These are phyloP conservation scores for Yamadazyma endophytica DNA, from an alignment of 805 yeast species.

Conservation along the genomic window DNA sequence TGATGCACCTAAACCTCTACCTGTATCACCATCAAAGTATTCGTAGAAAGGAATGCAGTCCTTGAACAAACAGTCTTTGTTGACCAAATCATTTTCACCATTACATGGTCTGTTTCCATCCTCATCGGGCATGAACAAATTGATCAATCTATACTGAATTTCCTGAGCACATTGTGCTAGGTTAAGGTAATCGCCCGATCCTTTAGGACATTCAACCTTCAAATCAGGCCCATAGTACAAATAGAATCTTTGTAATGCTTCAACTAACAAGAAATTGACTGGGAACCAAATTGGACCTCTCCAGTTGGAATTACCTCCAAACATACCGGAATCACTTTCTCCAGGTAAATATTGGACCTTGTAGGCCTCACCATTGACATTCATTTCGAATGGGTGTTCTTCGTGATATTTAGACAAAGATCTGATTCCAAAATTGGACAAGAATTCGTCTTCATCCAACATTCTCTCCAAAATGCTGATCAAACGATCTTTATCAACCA, in stretches of 20 bases:
- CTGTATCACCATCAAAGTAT: slow-evolving; percentile 91
- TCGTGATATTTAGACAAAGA: slow-evolving; percentile 85
- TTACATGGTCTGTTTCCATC: slow-evolving; percentile 73
- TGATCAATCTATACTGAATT: slow-evolving; percentile 79
- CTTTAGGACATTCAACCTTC: slow-evolving; percentile 84
- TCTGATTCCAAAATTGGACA: slow-evolving; percentile 81
- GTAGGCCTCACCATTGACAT: slow-evolving; percentile 71
- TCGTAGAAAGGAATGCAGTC: slow-evolving; percentile 80
- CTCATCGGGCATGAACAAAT: slow-evolving; percentile 66
- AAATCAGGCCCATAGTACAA: slow-evolving; percentile 83
- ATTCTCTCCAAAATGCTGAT: slow-evolving; percentile 62
- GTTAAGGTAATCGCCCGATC: slow-evolving; percentile 71
- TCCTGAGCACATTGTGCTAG: slow-evolving; percentile 90
- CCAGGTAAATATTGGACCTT: slow-evolving; percentile 77
- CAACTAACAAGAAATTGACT: slow-evolving; percentile 78
- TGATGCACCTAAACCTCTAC: slow-evolving; percentile 88
- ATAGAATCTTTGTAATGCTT: slow-evolving; percentile 81
- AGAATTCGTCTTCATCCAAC: slow-evolving; percentile 83
- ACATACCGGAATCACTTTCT: slow-evolving; percentile 87
- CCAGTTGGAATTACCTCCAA: slow-evolving; percentile 97
- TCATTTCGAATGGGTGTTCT: slow-evolving; percentile 78
- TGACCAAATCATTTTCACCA: slow-evolving; percentile 54
- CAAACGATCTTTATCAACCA: slow-evolving; percentile 78
- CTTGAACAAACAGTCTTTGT: slow-evolving; percentile 64
- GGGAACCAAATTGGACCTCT: slow-evolving; percentile 98